Evolutionary conservation across 495 filamentous ascomycete genomes (phyloP).

Genomic region (Margaritispora aquatica): DNA sequence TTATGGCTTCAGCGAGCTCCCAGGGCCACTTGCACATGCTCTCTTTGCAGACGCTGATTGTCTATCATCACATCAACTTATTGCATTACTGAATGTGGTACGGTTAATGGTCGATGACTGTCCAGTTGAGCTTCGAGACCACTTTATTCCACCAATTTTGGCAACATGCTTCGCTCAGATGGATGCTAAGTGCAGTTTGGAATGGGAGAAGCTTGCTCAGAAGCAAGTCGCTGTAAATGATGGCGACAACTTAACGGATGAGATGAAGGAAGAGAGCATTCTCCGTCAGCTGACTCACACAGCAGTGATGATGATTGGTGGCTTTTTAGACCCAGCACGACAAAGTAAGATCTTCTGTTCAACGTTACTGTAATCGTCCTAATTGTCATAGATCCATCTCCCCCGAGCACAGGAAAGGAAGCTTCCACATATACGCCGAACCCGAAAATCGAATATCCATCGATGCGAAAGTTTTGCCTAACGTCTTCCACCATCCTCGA

Average conservation of each 20-base stretch:
- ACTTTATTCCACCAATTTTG: conserved; percentile 84
- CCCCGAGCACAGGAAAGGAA: conserved; percentile 12
- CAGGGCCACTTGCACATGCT: conserved; percentile 75
- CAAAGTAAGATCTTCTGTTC: conserved; percentile 12
- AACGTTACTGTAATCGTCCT: neutral
- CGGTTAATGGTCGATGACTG: conserved; percentile 87
- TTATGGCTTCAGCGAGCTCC: conserved; percentile 80
- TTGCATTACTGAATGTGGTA: conserved; percentile 79
- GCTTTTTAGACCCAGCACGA: conserved; percentile 65
- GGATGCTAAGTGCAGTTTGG: conserved; percentile 74
- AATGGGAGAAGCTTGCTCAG: conserved; percentile 72
- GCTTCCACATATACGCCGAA: conserved; percentile 17
- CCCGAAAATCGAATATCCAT: conserved; percentile 30
- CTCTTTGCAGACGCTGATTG: conserved; percentile 77
- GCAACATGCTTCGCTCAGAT: conserved; percentile 77
- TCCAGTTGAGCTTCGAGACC: conserved; percentile 64
- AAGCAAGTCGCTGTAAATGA: conserved; percentile 47
- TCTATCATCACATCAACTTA: conserved; percentile 88
- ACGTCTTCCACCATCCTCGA: conserved; percentile 73
- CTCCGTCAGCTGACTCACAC: conserved; percentile 89
- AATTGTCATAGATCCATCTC: conserved; percentile 12
- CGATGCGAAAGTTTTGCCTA: conserved; percentile 74
- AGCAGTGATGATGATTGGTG: conserved; percentile 83
- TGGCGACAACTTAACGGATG: conserved; percentile 70
- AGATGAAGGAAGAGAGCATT: conserved; percentile 98